Evolutionary conservation across 2,329 filamentous ascomycete genomes (phyloP), one percentile per base, ranked within the genome.

Genomic region (Colletotrichum siamense): DNA sequence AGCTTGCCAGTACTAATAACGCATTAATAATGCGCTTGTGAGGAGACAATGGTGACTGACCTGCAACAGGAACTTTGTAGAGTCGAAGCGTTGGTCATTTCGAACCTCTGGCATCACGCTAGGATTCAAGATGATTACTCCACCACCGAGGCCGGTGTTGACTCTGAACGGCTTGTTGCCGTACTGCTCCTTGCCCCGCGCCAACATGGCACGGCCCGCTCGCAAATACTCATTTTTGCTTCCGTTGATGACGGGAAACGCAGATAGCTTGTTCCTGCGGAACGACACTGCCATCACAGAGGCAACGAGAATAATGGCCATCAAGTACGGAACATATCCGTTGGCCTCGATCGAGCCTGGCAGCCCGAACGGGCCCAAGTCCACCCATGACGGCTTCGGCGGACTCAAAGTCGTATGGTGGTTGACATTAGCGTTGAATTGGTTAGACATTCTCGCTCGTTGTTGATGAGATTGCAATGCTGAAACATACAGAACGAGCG

Each of bases 31-130:
- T 22, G 44, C 18, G n/a, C 3, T 2, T 4, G 1, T 49, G n/a
- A 10, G n/a, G 44, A 52, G 6, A 13, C 6, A 1, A 7, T 3
- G 30, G 24, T 8, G 22, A 16, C 52, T 22, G 8, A 75, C 73
- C 73, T 71, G 73, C 3, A 71, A 30, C 2, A 75, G 30, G 5
- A 75, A 71, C 16, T 75, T 71, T 2, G 68, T 71, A 5, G 73
- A 75, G 18, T 75, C 73, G 15, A 75, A 71, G 8, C 68, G 61
- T 4, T 62, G 52, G 16, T 75, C 73, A 32, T 75, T 75, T 34
- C 62, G 52, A 18, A 75, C 61, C 12, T 71, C 72, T 13, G 70
- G 52, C 70, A 73, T 68, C 13, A 69, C 52, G 26, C 34, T 49
- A 2, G 62, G 68, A 15, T 75, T 34, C 30, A 75, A 62, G 2